Conservation (phyloP, 2,329 filamentous ascomycete species). For the Parastagonospora avenae region DNA sequence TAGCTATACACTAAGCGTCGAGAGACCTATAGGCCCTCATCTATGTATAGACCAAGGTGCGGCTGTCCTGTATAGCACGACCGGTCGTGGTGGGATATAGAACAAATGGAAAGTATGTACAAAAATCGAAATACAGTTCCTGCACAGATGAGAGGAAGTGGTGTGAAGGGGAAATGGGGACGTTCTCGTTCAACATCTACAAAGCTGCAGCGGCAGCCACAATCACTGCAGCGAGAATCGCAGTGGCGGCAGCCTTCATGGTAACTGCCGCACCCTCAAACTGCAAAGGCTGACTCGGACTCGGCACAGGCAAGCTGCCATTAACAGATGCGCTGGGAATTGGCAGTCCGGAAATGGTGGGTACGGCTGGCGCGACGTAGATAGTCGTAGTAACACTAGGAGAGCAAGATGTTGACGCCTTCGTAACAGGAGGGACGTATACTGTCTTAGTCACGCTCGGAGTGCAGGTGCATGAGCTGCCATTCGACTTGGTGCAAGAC, state of each 20-base stretch:
- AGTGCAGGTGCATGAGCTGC: constrained; percentile 12
- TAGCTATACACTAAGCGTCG: background rate
- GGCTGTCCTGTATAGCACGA: constrained; percentile 7
- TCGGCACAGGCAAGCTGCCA: constrained; percentile 19
- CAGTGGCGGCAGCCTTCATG: constrained; percentile 17
- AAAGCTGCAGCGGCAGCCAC: constrained; percentile 27
- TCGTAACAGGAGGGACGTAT: constrained; percentile 19
- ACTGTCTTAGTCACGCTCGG: constrained; percentile 32
- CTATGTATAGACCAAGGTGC: constrained; percentile 13
- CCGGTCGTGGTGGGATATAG: constrained; percentile 10
- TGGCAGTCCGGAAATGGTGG: constrained; percentile 14
- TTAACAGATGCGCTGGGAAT: constrained; percentile 25
- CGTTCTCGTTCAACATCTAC: constrained; percentile 13
- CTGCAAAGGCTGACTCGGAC: constrained; percentile 15
- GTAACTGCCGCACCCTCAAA: constrained; percentile 33
- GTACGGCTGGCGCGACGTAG: constrained; percentile 16
- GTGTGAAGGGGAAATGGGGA: background rate
- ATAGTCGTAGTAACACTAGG: constrained; percentile 30
- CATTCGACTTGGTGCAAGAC: constrained; percentile 9
- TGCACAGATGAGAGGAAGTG: background rate
- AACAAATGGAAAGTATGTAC: constrained; percentile 18
- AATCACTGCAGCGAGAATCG: constrained; percentile 23
- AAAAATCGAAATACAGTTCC: too few species aligned
- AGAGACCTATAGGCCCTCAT: constrained; percentile 2
- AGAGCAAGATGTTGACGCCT: constrained; percentile 17